Evolutionary conservation across 2,329 filamentous ascomycete species (phyloP).

Genomic region (Fusarium nurragi): DNA sequence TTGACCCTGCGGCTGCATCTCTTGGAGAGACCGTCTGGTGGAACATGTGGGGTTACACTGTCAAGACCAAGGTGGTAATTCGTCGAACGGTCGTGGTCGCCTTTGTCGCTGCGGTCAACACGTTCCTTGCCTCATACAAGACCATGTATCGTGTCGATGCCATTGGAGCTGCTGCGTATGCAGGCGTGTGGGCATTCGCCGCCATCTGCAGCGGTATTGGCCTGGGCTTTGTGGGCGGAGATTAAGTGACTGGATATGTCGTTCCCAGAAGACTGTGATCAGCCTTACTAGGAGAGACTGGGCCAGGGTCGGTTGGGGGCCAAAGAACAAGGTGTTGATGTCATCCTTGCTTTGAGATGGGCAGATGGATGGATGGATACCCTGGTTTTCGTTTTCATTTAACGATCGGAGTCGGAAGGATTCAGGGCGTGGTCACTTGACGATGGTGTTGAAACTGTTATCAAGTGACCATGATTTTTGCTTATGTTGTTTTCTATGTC

Average conservation of each 20-base stretch:
- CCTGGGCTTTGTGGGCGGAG: conserved; percentile 61
- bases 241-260: conserved; percentile 37
- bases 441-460: conserved; percentile 4
- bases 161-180: conserved; percentile 76
- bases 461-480: neutral
- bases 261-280: conserved; percentile 16
- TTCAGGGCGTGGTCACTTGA: conserved; percentile 12
- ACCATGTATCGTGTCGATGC: conserved; percentile 76
- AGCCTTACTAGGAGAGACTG: conserved; percentile 26
- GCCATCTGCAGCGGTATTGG: conserved; percentile 67
- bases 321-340: conserved; percentile 8
- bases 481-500: conserved; percentile 16
- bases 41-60: conserved; percentile 76
- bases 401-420: conserved; percentile 25
- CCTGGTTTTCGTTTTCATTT: conserved; percentile 24
- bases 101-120: conserved; percentile 65
- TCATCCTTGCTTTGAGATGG: conserved; percentile 27
- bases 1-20: conserved; percentile 71
- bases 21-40: conserved; percentile 75
- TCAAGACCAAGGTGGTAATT: conserved; percentile 70
- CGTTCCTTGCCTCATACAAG: conserved; percentile 71
- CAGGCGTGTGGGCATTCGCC: conserved; percentile 77
- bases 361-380: conserved; percentile 30
- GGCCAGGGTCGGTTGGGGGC: conserved; percentile 1
- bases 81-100: conserved; percentile 70